These are phyloP conservation scores for Fraxinus greggii DNA, from an alignment of 305 asterid genomes.

Conservation along the genomic window DNA sequence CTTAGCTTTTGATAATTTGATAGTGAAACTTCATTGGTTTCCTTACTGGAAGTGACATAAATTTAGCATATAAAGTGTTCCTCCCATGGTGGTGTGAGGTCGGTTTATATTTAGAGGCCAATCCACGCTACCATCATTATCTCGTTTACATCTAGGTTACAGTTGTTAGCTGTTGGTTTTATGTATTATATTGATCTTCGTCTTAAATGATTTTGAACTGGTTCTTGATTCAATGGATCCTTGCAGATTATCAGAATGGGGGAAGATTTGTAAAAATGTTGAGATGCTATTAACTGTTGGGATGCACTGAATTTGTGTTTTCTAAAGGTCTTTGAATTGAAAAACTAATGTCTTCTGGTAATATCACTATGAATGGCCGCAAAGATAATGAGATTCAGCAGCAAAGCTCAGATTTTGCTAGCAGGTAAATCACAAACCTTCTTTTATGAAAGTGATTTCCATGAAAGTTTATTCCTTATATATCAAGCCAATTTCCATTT, in stretches of 20 bases:
- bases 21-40: background rate
- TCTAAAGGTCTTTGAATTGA: constrained; percentile 19
- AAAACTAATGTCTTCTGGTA: constrained; percentile 45
- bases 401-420: constrained; percentile 43
- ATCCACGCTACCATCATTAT: background rate
- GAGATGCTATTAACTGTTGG: constrained; percentile 21
- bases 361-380: constrained; percentile 50
- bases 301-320: constrained; percentile 25
- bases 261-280: constrained; percentile 6
- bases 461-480: constrained; percentile 16
- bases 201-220: background rate
- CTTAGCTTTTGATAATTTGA: background rate
- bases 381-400: constrained; percentile 35
- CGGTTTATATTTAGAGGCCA: background rate
- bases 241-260: constrained; percentile 4
- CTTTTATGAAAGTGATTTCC: constrained; percentile 19
- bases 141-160: background rate
- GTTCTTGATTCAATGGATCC: constrained; percentile 16
- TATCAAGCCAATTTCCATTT: constrained; percentile 22
- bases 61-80: background rate
- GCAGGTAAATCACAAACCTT: constrained; percentile 44
- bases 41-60: constrained; percentile 2
- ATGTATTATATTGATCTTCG: background rate
- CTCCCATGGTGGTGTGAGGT: background rate
- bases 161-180: background rate